Evolutionary conservation across 2,329 filamentous ascomycete species (phyloP), one percentile per base, ranked within the genome.

Genomic region (Fusarium nelsonii): DNA sequence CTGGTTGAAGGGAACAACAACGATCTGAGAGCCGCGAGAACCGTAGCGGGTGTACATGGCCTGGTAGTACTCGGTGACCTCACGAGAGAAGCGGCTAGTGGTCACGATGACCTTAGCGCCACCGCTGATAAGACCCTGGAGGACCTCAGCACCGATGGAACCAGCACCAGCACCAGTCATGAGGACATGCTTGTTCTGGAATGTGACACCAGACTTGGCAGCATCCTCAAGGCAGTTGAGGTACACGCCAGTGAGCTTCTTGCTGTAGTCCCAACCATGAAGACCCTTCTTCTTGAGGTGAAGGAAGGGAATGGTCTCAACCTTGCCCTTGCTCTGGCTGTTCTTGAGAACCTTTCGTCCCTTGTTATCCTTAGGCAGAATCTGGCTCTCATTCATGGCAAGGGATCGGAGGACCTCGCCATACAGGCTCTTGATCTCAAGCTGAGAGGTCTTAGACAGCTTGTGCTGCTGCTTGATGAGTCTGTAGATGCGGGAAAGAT

Each of bases 61-160:
- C 82, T 99, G 96, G 83, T 99, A 99, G 84, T 98, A 99, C 83
- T 99, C 96, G 8, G 96, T 99, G 59, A 99, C 96, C 80, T 97
- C 92, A 45, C 94, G 92, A 16, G 96, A 99, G 85, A 96, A 99
- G 73, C 96, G 91, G 77, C 93, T 97, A 18, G 96, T 99, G 15
- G 96, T 99, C 62, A 99, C 97, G 53, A 98, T 85, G 40, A 99
- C 97, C 84, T 96, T 97, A 71, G 96, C 96, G 78, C 96, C 96
- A 82, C 97, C 96, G 77, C 93, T 97, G 80, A 99, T 94, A 68
- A 99, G 86, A 61, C 96, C 96, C 81, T 97, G 94, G 15, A 99
- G 87, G 54, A 99, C 96, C 75, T 98, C 96, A 36, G 96, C 96
- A 79, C 96, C 96, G 73, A 99, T 99, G 52, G 96, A 99, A 44